phyloP scores from a whole-genome alignment of 1,284 basidiomycete genomes.

The Cryptococcus floricola region DNA sequence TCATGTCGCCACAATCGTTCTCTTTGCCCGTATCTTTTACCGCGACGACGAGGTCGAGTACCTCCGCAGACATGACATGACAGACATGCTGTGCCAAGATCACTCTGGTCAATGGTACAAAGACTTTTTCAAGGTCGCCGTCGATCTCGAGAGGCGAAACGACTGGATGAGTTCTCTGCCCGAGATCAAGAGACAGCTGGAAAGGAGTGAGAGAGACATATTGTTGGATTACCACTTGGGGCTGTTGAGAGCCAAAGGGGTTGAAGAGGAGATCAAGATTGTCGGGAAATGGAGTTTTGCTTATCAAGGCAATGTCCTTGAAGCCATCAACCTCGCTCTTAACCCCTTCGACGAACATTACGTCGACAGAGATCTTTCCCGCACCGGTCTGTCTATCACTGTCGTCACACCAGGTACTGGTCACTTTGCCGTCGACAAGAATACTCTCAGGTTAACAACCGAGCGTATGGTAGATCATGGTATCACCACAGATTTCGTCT shows the following conservation, averaged over 20 bases:
- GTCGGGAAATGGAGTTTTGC: conserved; percentile 53
- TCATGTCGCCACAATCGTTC: conserved; percentile 88
- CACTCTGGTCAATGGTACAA: conserved; percentile 79
- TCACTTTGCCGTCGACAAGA: conserved; percentile 88
- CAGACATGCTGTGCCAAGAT: conserved; percentile 66
- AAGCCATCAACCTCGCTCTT: conserved; percentile 87
- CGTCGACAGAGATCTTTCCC: conserved; percentile 87
- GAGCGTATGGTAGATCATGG: conserved; percentile 96
- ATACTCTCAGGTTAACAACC: conserved; percentile 84
- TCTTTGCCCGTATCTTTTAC: conserved; percentile 92
- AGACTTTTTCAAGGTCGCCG: conserved; percentile 92
- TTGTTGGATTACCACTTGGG: conserved; percentile 71
- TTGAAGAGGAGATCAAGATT: conserved; percentile 35
- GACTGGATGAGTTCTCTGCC: conserved; percentile 86
- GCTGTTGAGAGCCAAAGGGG: conserved; percentile 39
- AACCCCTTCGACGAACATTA: conserved; percentile 95
- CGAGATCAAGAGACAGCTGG: conserved; percentile 79
- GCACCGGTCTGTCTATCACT: conserved; percentile 83
- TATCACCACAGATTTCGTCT: conserved; percentile 82
- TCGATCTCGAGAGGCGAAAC: conserved; percentile 80
- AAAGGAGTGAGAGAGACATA: conserved; percentile 82
- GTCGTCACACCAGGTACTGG: conserved; percentile 92
- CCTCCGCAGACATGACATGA: conserved; percentile 40
- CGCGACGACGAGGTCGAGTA: conserved; percentile 75
- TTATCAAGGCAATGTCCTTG: conserved; percentile 90